Base-by-base conservation (phyloP, 176 grass and related monocot genomes). In the Eleusine indica region DNA sequence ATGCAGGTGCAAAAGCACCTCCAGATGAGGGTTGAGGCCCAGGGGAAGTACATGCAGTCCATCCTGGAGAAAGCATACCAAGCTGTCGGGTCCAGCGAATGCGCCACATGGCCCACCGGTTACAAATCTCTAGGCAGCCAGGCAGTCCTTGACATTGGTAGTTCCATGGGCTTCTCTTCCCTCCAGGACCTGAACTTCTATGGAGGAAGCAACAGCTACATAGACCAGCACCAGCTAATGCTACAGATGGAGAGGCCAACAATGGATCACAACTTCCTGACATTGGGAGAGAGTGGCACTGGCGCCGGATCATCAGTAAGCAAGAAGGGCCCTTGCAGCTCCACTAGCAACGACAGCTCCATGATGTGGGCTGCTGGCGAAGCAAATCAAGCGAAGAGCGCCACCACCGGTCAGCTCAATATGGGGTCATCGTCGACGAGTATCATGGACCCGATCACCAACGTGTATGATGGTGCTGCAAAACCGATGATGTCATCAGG, bases 11-110 rank as follows among this genome's bases (percentile, higher is more conserved):
- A 99, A 66, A 96, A 96, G 80, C 93, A 92, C 71, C 91, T 99
- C 37, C 96, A 99, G 80, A 94, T 99, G 87, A 89, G 96, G 83
- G 88, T 94, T 41, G 96, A 99, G 61, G 93, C 96, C 64, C 93
- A 96, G 85, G 93, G 93, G 19, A 99, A 96, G 84, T 99, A 99
- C 83, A 99, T 96, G 96, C 93, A 99, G 78, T 92, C 91, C 58
- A 99, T 99, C 81, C 76, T 99, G 79, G 87, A 99, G 75, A 96
- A 94, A 90, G 96, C 96, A 15, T 91, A 87, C 81, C 91, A 95
- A 85, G 85, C 89, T 16, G 83, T 94, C 1, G 70, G 75, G 1
- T 80, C 80, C 4, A 85, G 86, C 42, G 89, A 90, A 68, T 75
- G 66, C 44, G 40, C 70, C 75, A 83, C 88, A 6, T 83, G 84